Evolutionary conservation across 2,329 filamentous ascomycete genomes (phyloP).

Genomic region (Aspergillus glaucus): DNA sequence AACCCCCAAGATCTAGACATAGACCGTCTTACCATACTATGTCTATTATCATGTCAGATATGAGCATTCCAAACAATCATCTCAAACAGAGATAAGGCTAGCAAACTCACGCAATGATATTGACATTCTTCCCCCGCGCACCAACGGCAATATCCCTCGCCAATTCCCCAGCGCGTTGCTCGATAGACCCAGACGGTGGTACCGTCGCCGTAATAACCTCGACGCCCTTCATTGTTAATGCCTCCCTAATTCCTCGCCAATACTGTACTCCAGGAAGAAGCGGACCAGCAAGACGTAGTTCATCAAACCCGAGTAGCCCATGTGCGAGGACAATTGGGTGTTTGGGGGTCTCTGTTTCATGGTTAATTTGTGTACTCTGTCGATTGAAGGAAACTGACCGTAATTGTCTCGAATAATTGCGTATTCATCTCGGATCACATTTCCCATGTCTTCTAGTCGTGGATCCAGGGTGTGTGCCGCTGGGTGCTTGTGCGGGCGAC

Average conservation of each 20-base stretch:
- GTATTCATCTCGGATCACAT: conserved; percentile 56
- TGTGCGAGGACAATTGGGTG: conserved; percentile 58
- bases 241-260: conserved; percentile 59
- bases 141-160: conserved; percentile 47
- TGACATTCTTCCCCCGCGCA: conserved; percentile 53
- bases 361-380: not conserved
- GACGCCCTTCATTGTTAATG: conserved; percentile 49
- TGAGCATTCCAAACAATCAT: not conserved
- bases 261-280: conserved; percentile 55
- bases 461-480: conserved; percentile 35
- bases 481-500: conserved; percentile 5
- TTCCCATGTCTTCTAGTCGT: conserved; percentile 47
- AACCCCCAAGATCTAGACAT: not conserved
- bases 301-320: conserved; percentile 61
- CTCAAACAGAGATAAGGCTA: not conserved
- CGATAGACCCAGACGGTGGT: conserved; percentile 54
- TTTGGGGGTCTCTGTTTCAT: conserved; percentile 38
- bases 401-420: conserved; percentile 54
- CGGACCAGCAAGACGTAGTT: conserved; percentile 50
- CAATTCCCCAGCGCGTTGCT: conserved; percentile 50
- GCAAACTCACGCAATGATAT: conserved; percentile 55
- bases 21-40: conserved; percentile 41
- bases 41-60: conserved; percentile 21
- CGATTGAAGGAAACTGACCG: conserved; percentile 28
- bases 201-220: conserved; percentile 58